These are phyloP conservation scores for Monosporascus sp. DNA, from an alignment of 2,329 filamentous ascomycete genomes.

Conservation along the genomic window DNA sequence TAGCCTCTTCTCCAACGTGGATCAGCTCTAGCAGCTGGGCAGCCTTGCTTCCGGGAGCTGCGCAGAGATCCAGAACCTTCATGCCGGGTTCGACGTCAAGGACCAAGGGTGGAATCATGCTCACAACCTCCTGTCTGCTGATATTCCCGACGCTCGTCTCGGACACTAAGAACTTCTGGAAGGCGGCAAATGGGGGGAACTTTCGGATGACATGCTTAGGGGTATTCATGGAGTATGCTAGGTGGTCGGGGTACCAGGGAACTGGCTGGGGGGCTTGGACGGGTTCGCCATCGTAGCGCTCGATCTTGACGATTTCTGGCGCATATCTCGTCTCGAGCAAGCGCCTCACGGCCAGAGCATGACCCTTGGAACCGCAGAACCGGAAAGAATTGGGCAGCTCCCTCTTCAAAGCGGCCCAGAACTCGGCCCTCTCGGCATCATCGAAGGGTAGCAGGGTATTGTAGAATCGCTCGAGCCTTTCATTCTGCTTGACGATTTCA, in stretches of 20 bases:
- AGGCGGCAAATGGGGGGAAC: constrained; percentile 88
- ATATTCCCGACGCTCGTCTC: constrained; percentile 98
- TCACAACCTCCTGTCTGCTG: constrained; percentile 93
- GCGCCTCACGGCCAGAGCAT: constrained; percentile 88
- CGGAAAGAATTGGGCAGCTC: constrained; percentile 96
- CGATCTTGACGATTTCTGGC: constrained; percentile 80
- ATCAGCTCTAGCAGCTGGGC: constrained; percentile 93
- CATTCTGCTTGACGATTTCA: constrained; percentile 72
- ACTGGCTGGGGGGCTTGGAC: constrained; percentile 81
- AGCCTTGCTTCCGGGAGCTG: constrained; percentile 94
- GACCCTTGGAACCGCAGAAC: constrained; percentile 92
- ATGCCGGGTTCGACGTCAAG: constrained; percentile 90
- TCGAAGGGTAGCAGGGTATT: constrained; percentile 70
- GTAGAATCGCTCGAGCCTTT: constrained; percentile 83
- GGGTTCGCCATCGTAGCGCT: constrained; percentile 72
- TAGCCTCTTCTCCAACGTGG: constrained; percentile 84
- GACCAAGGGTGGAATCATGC: constrained; percentile 95
- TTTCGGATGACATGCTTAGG: constrained; percentile 93
- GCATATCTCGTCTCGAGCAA: constrained; percentile 86
- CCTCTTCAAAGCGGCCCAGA: constrained; percentile 78
- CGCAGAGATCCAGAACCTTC: constrained; percentile 92
- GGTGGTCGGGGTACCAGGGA: constrained; percentile 87
- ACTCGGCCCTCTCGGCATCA: constrained; percentile 71
- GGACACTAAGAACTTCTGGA: constrained; percentile 96
- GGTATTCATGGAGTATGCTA: constrained; percentile 97